Evolutionary conservation across 129 eudicot species (phyloP), one percentile per base, ranked within the genome.

Genomic region (Mikania micrantha): DNA sequence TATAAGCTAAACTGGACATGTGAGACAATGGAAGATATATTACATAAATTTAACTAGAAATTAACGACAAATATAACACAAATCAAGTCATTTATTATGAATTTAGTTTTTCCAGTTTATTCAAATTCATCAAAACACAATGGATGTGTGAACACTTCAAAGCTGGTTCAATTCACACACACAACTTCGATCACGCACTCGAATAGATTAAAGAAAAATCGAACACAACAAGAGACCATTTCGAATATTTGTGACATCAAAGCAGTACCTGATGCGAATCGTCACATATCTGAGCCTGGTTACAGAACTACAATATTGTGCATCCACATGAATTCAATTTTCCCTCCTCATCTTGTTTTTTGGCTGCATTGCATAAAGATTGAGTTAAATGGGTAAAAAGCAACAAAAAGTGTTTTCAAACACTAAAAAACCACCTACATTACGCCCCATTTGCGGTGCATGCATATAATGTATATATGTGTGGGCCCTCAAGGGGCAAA

Each of bases 301-400:
- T 61, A 44, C 35, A 58, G 44, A 56, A 60, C 80, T 79, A 82
- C 4, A 82, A 82, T 60, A 86, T 86, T 19, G 82, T 75, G 81
- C 93, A 86, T 27, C 84, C 78, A 78, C 88, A 86, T 3, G 88
- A 17, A 69, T 78, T 78, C 81, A 83, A 73, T 63, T 86, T 83
- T 78, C 78, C 77, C 42, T 20, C 70, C 59, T 77, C 85, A 7
- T 84, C 83, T 70, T 80, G 81, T 54, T 69, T 85, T 80, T 82
- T 83, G 66, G 78, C 93, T 86, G 82, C 82, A 75, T 77, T 52
- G 45, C 60, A 68, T 41, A 70, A 82, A 70, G 60, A 54, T 35
- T 4, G 32, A 10, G 32, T 52, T 25, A 52, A 52, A 11, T 31
- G 6, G 19, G 62, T 27, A 36, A 29, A 56, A 27, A 47, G 42